Evolutionary conservation across 257 asterid genomes (phyloP).

Genomic region (Solanum chaucha): DNA sequence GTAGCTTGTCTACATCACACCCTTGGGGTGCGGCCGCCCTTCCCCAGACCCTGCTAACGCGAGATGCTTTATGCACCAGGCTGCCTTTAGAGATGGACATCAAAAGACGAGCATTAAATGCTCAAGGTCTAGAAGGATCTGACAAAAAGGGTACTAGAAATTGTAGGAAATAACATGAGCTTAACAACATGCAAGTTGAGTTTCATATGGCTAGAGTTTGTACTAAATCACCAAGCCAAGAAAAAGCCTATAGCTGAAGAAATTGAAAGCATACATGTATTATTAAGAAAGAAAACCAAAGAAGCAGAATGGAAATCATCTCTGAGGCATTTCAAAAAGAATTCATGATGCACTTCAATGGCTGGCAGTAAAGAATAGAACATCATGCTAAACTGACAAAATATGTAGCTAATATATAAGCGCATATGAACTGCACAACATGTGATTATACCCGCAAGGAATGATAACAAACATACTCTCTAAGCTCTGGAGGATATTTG

Average conservation of each 20-base stretch:
- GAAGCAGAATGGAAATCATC: neutral
- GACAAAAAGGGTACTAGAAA: neutral
- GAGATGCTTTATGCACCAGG: neutral
- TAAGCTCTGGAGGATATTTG: constrained; percentile 65
- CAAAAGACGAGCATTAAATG: neutral
- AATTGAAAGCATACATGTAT: neutral
- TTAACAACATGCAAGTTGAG: neutral
- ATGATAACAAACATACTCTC: constrained; percentile 32
- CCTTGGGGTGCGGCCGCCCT: neutral
- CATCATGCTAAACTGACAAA: neutral
- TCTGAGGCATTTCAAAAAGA: neutral
- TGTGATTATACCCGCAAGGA: neutral
- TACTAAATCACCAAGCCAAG: neutral
- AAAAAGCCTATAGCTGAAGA: neutral
- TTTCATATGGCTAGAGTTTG: neutral
- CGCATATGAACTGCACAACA: neutral
- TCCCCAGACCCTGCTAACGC: neutral
- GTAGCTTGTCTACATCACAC: neutral
- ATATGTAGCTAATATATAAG: neutral
- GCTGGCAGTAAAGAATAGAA: neutral
- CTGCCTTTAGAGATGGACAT: neutral
- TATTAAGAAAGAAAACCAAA: neutral
- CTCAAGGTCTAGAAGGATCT: neutral
- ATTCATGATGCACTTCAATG: neutral
- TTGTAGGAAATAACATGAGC: neutral